These are phyloP conservation scores for Jaltomata sinuosa DNA, from an alignment of 257 asterid genomes.

Conservation along the genomic window DNA sequence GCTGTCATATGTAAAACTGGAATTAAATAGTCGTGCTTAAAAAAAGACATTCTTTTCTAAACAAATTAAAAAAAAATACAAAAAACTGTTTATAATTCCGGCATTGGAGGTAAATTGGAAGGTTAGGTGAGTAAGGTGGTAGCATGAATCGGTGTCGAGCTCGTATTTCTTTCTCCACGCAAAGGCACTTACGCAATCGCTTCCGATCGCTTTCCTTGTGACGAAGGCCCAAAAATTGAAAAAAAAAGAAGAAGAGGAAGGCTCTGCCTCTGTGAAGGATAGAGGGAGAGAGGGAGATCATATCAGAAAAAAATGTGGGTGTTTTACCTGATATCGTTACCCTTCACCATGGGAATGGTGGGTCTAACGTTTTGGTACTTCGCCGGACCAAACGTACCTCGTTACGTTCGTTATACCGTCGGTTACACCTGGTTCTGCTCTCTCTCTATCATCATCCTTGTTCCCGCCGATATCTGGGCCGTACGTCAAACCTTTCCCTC, in stretches of 20 bases:
- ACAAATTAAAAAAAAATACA: too few species aligned
- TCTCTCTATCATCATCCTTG: constrained; percentile 59
- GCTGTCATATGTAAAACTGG: too few species aligned
- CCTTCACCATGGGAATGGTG: constrained; percentile 68
- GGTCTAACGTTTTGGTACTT: constrained; percentile 54
- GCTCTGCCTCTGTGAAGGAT: too few species aligned
- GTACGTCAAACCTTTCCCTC: too few species aligned
- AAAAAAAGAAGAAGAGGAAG: background rate
- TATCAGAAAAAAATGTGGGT: constrained; percentile 46
- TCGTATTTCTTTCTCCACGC: background rate
- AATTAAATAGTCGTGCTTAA: too few species aligned
- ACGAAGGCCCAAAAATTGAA: too few species aligned
- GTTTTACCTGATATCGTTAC: constrained; percentile 57
- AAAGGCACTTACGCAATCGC: background rate
- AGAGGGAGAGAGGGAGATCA: background rate
- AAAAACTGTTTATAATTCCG: too few species aligned
- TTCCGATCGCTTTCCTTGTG: background rate
- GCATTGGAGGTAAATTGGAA: background rate
- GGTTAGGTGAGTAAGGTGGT: background rate
- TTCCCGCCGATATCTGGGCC: constrained; percentile 80
- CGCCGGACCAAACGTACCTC: constrained; percentile 64
- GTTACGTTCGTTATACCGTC: constrained; percentile 51
- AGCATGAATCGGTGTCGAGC: background rate
- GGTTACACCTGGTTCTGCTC: constrained; percentile 83
- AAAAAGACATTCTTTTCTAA: too few species aligned